Evolutionary conservation across 148 eudicot species (phyloP).

Genomic region (Spergularia bocconei): DNA sequence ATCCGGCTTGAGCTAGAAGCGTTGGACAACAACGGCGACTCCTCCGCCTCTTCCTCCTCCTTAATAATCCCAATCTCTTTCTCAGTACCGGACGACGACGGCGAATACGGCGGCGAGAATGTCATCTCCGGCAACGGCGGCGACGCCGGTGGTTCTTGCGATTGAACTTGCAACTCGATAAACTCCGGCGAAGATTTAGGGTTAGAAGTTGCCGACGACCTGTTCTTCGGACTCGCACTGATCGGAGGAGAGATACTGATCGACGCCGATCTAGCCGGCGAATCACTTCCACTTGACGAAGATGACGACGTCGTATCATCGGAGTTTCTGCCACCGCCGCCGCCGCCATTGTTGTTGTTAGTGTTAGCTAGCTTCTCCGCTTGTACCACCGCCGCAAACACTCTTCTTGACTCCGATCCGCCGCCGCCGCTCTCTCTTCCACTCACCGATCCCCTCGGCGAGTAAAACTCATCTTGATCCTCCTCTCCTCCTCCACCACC

Average conservation of each 20-base stretch:
- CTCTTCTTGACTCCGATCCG: constrained; percentile 54
- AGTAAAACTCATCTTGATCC: constrained; percentile 71
- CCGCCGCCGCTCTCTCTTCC: constrained; percentile 46
- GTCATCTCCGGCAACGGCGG: constrained; percentile 43
- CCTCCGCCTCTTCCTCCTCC: constrained; percentile 41
- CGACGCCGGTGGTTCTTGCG: constrained; percentile 17
- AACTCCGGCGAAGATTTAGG: constrained; percentile 74
- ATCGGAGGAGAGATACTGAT: constrained; percentile 71
- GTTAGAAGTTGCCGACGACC: constrained; percentile 29
- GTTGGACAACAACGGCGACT: constrained; percentile 42
- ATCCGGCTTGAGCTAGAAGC: constrained; percentile 34
- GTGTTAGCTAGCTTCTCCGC: constrained; percentile 23
- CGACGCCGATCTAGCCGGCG: constrained; percentile 71
- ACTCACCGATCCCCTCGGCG: constrained; percentile 75
- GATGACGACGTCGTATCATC: constrained; percentile 45
- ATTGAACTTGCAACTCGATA: constrained; percentile 40
- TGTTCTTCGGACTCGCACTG: constrained; percentile 51
- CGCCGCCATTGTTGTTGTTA: constrained; percentile 30
- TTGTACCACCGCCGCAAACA: constrained; percentile 39
- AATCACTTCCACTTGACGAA: constrained; percentile 47
- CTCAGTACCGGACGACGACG: constrained; percentile 45
- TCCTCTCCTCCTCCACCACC: constrained; percentile 35
- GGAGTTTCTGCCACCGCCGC: constrained; percentile 5
- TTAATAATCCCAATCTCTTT: constrained; percentile 30
- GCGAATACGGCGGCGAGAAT: constrained; percentile 37